Evolutionary conservation across 1,139 yeast genomes (phyloP).

Genomic region (Debaryomycetaceae sp.): DNA sequence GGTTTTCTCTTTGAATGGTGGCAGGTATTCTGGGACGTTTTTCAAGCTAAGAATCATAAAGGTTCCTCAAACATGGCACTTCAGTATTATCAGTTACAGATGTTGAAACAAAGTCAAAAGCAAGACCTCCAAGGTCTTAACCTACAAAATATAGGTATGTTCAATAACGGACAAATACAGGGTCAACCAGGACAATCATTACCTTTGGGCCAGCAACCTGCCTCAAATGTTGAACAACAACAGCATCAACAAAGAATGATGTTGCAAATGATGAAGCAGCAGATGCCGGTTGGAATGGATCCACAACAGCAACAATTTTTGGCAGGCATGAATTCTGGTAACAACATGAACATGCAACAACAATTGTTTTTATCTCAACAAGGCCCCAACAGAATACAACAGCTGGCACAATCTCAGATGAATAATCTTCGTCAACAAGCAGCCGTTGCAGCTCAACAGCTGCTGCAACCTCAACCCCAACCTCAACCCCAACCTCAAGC

Average conservation of each 20-base stretch:
- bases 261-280: slow-evolving; percentile 23
- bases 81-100: slow-evolving; percentile 69
- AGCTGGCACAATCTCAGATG: slow-evolving; percentile 53
- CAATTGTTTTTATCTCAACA: slow-evolving; percentile 8
- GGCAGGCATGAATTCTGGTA: slow-evolving; percentile 11
- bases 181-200: slow-evolving; percentile 15
- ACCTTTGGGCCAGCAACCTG: slow-evolving; percentile 10
- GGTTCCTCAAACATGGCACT: slow-evolving; percentile 62
- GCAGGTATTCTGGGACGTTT: slow-evolving; percentile 94
- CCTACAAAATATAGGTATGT: slow-evolving; percentile 3
- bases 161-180: slow-evolving; percentile 5
- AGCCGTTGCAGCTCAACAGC: slow-evolving; percentile 30
- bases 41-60: slow-evolving; percentile 67
- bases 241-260: slow-evolving; percentile 13
- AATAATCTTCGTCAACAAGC: slow-evolving; percentile 49
- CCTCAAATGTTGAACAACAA: slow-evolving; percentile 8
- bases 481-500: slow-evolving; percentile 10
- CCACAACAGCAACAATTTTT: slow-evolving; percentile 20
- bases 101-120: slow-evolving; percentile 62
- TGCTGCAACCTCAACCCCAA: slow-evolving; percentile 8
- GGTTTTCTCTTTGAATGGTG: slow-evolving; percentile 94
- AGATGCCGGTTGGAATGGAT: slow-evolving; percentile 22
- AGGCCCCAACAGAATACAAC: slow-evolving; percentile 36
- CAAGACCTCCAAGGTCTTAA: slow-evolving; percentile 27
- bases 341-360: slow-evolving; percentile 7